Evolutionary conservation across 805 yeast species (phyloP), one percentile per base, ranked within the genome.

Genomic region (Lipomyces chichibuensis): DNA sequence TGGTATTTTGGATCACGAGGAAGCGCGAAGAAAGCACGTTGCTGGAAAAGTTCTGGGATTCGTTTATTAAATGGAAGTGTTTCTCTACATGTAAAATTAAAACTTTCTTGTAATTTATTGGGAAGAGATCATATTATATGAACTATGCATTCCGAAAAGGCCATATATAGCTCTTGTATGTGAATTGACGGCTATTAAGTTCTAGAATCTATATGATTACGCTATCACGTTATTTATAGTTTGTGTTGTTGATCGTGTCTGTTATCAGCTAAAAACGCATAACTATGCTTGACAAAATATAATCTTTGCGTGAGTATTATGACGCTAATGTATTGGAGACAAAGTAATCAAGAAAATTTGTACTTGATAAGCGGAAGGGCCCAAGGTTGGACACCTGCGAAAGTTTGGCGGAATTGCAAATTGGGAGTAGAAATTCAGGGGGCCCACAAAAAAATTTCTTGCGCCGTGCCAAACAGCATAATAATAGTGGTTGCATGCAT

Each of bases 1-100:
- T 78, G 98, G 98, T 86, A 93, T 93, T 80, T 92, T 93, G 97
- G 98, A 94, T 88, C 98, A 93, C 87, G 98, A 94, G 88, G 98
- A 93, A 87, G 98, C 98, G 80, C 91, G 97, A 89, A 90, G 98
- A 89, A 94, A 93, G 91, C 98, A 93, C 87, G 98, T 93, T 78
- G 92, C 97, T 77, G 98, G 98, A 84, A 93, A 93, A 89, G 90
- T 93, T 84, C 90, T 93, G 81, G 98, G 98, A 82, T 93, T 91
- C 87, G 97, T 93, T 75, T 93, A 93, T 90, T 93, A 90, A 32
- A 37, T 35, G 52, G 57, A 25, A 20, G 14, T n/a, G 27, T 11
- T 17, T n/a, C 20, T 43, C 13, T 43, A 17, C 49, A 17, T 43
- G 49, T 43, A 43, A 43, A 32, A n/a, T 14, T 27, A 32, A 17